phyloP scores from a whole-genome alignment of 1,284 basidiomycete genomes.

The Cutaneotrichosporon cutaneum region DNA sequence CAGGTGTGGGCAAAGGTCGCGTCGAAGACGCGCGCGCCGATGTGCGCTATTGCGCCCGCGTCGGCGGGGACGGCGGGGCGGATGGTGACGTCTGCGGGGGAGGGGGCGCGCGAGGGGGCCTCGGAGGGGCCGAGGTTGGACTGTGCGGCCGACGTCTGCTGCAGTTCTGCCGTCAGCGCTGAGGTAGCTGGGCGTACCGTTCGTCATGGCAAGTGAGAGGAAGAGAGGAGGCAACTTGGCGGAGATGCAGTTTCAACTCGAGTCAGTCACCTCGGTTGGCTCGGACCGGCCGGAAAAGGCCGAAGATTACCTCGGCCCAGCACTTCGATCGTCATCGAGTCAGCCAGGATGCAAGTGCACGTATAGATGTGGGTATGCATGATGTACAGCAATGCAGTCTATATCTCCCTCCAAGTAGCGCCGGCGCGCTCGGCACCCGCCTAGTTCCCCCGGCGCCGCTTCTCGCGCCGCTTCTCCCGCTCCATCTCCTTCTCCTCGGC shows the following conservation, averaged over 20 bases:
- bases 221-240: background rate
- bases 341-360: too few relatives aligned
- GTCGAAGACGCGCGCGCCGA: slow-evolving; percentile 16
- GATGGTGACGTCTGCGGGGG: slow-evolving; percentile 6
- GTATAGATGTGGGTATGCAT: background rate
- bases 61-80: slow-evolving; percentile 36
- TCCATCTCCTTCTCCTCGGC: slow-evolving; percentile 92
- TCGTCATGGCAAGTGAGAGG: background rate
- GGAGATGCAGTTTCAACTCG: background rate
- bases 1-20: slow-evolving; percentile 22
- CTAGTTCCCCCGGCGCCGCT: slow-evolving; percentile 56
- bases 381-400: slow-evolving; percentile 3
- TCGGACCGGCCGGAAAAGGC: too few relatives aligned
- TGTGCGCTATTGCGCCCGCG: slow-evolving; percentile 12
- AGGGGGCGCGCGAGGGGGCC: slow-evolving; percentile 8
- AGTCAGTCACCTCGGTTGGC: background rate
- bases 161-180: background rate
- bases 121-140: slow-evolving; percentile 16
- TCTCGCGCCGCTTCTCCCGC: slow-evolving; percentile 70
- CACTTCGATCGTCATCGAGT: too few relatives aligned
- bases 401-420: background rate
- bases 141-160: background rate
- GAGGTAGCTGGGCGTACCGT: background rate
- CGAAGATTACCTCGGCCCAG: too few relatives aligned
- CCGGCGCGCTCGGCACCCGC: background rate